Evolutionary conservation across 768 basidiomycete genomes (phyloP).

Genomic region (Trichaptum fuscoviolaceum): DNA sequence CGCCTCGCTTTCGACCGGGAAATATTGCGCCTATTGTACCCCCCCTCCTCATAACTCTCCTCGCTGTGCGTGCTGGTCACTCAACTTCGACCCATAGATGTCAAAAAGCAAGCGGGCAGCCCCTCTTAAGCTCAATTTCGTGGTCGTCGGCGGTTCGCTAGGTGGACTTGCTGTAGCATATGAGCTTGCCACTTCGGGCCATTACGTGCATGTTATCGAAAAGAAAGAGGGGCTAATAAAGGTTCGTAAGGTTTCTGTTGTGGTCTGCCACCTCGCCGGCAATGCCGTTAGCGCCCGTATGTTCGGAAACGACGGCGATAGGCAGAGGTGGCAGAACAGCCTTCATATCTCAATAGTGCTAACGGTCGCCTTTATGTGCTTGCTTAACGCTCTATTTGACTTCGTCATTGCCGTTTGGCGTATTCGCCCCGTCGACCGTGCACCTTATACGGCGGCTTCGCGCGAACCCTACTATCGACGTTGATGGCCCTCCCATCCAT

Average conservation of each 20-base stretch:
- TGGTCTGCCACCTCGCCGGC: not conserved
- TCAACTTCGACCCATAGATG: constrained; percentile 8
- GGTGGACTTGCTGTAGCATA: constrained; percentile 54
- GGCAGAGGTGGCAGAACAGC: not conserved
- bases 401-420: not conserved
- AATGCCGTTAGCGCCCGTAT: not conserved
- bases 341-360: not conserved
- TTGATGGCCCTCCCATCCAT: not conserved
- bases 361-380: not conserved
- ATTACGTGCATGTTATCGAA: constrained; percentile 56
- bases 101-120: constrained; percentile 20
- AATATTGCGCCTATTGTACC: not conserved
- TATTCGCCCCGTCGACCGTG: not conserved
- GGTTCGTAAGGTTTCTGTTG: not conserved
- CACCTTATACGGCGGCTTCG: not conserved
- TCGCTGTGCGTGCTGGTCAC: not conserved
- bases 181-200: constrained; percentile 50
- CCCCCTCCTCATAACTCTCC: not conserved
- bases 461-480: not conserved
- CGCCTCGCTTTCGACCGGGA: not conserved
- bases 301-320: constrained; percentile 3
- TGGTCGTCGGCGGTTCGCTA: constrained; percentile 48
- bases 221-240: constrained; percentile 13
- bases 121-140: constrained; percentile 31
- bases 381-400: not conserved